phyloP scores from a whole-genome alignment of 177 flowering plant species.

The Vitis hybrid region DNA sequence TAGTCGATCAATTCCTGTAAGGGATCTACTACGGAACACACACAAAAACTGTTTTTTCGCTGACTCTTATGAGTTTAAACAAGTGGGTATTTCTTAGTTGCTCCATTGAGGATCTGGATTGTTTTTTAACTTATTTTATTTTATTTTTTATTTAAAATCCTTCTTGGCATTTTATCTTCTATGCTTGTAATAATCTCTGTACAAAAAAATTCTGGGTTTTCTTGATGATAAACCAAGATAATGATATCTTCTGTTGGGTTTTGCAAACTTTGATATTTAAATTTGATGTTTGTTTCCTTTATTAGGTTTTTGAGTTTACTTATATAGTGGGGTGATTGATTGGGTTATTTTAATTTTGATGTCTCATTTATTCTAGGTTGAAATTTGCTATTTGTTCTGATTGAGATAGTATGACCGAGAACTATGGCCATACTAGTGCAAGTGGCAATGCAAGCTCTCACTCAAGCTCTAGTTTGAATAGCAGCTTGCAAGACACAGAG shows the following conservation, averaged over 20 bases:
- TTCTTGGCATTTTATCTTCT: too few relatives aligned
- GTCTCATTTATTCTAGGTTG: not conserved
- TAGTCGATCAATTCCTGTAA: too few relatives aligned
- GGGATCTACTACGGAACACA: too few relatives aligned
- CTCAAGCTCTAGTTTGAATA: slow-evolving; percentile 54
- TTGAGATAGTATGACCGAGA: slow-evolving; percentile 43
- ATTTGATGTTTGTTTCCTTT: not conserved
- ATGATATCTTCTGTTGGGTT: not conserved
- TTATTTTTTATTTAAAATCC: not conserved
- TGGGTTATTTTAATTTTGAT: not conserved
- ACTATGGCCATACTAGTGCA: slow-evolving; percentile 31
- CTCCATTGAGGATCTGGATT: not conserved
- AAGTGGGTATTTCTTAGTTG: not conserved
- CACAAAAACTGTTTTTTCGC: too few relatives aligned
- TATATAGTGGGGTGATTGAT: not conserved
- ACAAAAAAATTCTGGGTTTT: not conserved
- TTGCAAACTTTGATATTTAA: not conserved
- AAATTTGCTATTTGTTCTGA: slow-evolving; percentile 4
- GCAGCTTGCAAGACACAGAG: slow-evolving; percentile 57
- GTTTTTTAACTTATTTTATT: not conserved
- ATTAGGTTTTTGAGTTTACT: not conserved
- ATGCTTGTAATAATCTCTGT: too few relatives aligned
- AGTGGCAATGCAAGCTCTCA: slow-evolving; percentile 46
- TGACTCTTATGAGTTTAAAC: not conserved
- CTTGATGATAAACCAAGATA: not conserved